Base-by-base conservation (phyloP, 2,329 filamentous ascomycete species). In the Xylariaceae sp. region DNA sequence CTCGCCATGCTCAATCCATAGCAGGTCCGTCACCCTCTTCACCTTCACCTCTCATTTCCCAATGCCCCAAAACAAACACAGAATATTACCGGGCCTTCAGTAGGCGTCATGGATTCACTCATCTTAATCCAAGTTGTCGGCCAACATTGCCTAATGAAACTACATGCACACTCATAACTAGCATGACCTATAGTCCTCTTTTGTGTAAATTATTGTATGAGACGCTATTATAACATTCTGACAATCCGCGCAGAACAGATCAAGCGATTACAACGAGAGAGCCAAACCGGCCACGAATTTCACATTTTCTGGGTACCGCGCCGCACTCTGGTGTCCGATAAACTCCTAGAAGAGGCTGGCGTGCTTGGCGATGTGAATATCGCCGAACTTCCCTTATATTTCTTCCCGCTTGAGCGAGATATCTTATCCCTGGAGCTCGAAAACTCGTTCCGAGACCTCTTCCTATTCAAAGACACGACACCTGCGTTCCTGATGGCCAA, bases 271-370 rank as follows among this genome's bases (percentile, higher is more conserved):
- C 91, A 93, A 67, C 89, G 89, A 69, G 91, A 95, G 73, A 93
- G 89, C 71, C 89, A 91, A 68, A 90, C 88, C 45, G 90, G 92
- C 64, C 95, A 99, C 82, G 93, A 99, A 67, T 96, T 98, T 71
- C 93, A 93, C 61, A 89, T 99, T 66, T 93, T 97, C 71, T 98
- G 95, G 90, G 90, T 96, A 42, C 93, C 96, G 5, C 87, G 95
- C 55, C 89, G 95, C 59, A 98, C 95, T 3, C 80, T 96, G 52
- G 89, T 98, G 52, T 95, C 91, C 65, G 92, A 98, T 72, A 88
- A 92, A 70, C 84, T 98, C 47, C 81, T 99, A 40, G 95, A 99
- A 74, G 92, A 96, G 70, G 89, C 91, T 40, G 95, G 93, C 21
- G 91, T 99, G 14, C 82, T 97, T 47, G 96, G 95, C 55, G 95